Base-by-base conservation (phyloP, 2,329 filamentous ascomycete species). In the Aspergillus bombycis region DNA sequence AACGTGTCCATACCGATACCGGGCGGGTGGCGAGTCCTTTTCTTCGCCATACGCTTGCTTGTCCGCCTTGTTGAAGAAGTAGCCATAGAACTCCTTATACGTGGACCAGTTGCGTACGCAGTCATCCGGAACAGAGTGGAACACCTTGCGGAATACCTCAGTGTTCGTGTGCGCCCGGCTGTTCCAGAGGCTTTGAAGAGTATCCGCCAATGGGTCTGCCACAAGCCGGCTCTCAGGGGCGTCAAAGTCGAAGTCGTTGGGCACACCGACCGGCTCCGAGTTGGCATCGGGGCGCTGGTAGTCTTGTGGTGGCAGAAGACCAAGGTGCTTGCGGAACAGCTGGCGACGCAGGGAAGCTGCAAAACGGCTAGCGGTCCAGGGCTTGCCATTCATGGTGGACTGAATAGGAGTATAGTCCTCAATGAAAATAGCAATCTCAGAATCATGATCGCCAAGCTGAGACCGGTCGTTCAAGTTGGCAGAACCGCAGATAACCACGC, bases 401-500 rank as follows among this genome's bases (percentile, higher is more conserved):
- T 86, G 82, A 2, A 97, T 80, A 6, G 81, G 84, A 10, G 89
- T 88, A 0, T 87, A 90, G 75, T 98, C 94, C 72, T 96, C 90
- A 85, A 97, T 91, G 53, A 98, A 89, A 60, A 97, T 91, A 45
- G 91, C 91, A 45, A 98, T 85, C 76, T 98, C 94, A 56, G 91
- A 95, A 77, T 98, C 94, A 77, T 97, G 94, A 70, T 90, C 87
- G 16, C 94, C 94, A 6, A 95, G 81, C 78, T 97, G 94, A 57
- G 92, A 88, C 60, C 94, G 90, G 75, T 98, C 94, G 76, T 97
- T 98, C 71, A 97, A 84, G 78, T 97, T 98, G 67, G 91, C 92
- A 30, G 90, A 93, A 21, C 93, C 93, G 74, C 93, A 95, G 59
- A 97, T 88, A 1, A 91, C 93, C 55, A 93, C 85, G 60, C 89